Evolutionary conservation across 495 filamentous ascomycete genomes (phyloP).

Genomic region (Penicillium fimorum): DNA sequence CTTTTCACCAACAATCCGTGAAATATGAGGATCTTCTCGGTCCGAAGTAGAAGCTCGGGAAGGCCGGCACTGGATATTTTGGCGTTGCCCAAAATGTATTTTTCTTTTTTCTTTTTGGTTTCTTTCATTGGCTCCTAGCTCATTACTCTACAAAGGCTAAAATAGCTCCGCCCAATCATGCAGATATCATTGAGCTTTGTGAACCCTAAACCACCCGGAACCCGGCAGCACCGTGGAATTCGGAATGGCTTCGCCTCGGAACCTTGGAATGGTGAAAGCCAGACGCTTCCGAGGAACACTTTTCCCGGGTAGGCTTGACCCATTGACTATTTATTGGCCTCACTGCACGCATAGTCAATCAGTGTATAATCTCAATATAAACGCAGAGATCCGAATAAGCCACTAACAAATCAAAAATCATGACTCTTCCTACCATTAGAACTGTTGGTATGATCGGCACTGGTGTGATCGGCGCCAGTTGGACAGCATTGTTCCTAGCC

Average conservation of each 20-base stretch:
- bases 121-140: no score
- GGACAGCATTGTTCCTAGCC: conserved; percentile 23
- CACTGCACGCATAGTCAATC: background rate
- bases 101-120: no score
- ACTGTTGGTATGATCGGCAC: conserved; percentile 24
- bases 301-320: background rate
- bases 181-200: no score
- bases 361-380: background rate
- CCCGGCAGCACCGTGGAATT: no score
- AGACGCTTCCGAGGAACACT: background rate
- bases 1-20: background rate
- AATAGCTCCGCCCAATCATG: no score
- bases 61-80: background rate
- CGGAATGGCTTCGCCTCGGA: no score
- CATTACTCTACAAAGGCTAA: no score
- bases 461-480: conserved; percentile 25
- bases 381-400: background rate
- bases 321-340: background rate
- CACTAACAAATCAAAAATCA: background rate
- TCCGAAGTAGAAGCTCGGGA: background rate
- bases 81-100: no score
- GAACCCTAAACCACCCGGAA: no score
- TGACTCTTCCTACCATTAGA: conserved; percentile 6
- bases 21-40: background rate
- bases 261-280: background rate